Evolutionary conservation across 805 yeast genomes (phyloP), one percentile per base, ranked within the genome.

Genomic region (Barnettozyma sucrosica): DNA sequence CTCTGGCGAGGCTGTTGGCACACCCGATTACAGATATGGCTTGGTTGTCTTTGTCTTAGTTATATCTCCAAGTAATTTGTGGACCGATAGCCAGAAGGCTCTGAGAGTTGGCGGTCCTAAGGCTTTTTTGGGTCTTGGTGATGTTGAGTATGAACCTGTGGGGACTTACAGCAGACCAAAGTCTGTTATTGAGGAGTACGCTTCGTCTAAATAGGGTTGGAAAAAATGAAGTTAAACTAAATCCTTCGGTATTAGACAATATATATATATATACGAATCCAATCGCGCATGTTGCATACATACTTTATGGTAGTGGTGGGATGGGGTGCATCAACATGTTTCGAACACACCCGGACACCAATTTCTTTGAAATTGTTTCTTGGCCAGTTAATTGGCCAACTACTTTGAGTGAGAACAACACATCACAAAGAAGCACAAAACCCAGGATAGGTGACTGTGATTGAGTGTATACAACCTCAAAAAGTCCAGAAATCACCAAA

Each of bases 11-110:
- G 76, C 76, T 13, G 67, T 72, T 10, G 77, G 77, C 8, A 72
- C 76, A 2, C 74, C 70, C n/a, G 77, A 73, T 33, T 73, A 71
- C 53, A 54, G 75, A 36, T 72, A 72, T 52, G 77, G 77, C 5
- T 48, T 73, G 43, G 45, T 67, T 34, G 76, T 72, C 14, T 69
- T 68, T 59, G 77, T 73, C 2, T 50, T 73, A 19, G 74, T 73
- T 18, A 53, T 58, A 30, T 51, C 61, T 3, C 56, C 61, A 48
- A 69, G 76, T 71, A 62, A 67, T 8, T 61, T 61, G 26, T 63
- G 62, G 62, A 58, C 60, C 8, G 51, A 49, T 13, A 47, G 70
- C 2, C 58, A 61, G 37, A 63, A 55, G 37, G 77, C 69, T 0
- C 23, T 74, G 9, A 58, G 57, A 26, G 54, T 69, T 43, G 77